A percentile compares a stretch with the other conserved stretches of the same genome.
Conservation (phyloP, 192 early-diverging fungal species). For the Rhizophagus clarus region DNA sequence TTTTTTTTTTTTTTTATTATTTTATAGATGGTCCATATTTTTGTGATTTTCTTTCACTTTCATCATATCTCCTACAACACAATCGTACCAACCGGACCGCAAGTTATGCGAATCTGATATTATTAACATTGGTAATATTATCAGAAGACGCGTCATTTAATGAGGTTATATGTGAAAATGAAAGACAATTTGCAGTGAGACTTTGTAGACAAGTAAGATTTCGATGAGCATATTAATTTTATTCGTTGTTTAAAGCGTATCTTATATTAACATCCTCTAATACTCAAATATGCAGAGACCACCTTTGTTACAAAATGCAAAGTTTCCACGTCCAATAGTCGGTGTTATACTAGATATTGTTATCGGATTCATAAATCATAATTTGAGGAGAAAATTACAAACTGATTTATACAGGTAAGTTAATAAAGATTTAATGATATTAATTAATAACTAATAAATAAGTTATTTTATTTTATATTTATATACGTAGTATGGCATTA, state of each 20-base stretch:
- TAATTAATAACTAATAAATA: neutral
- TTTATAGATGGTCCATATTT: conserved; percentile 17
- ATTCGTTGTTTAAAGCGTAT: neutral
- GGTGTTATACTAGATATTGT: conserved; percentile 51
- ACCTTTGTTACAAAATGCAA: conserved; percentile 48
- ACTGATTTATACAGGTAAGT: conserved; percentile 50
- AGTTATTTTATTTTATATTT: neutral
- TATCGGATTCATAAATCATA: conserved; percentile 56
- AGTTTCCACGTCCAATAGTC: conserved; percentile 41
- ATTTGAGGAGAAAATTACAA: conserved; percentile 56
- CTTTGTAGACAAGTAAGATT: conserved; percentile 44
- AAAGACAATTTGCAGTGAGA: conserved; percentile 17
- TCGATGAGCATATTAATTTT: neutral
- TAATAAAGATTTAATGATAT: neutral
- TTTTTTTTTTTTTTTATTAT: neutral
- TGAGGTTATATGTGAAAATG: conserved; percentile 39
- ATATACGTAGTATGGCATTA: conserved; percentile 30
- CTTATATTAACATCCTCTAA: neutral
- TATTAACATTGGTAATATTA: conserved; percentile 47
- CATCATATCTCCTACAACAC: conserved; percentile 55
- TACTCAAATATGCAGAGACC: conserved; percentile 41
- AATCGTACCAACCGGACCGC: conserved; percentile 44
- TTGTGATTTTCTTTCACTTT: conserved; percentile 46
- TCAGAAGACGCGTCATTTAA: conserved; percentile 45
- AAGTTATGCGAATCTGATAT: conserved; percentile 49